Evolutionary conservation across 2,329 filamentous ascomycete species (phyloP), one percentile per base, ranked within the genome.

Genomic region (Xylaria sp.): DNA sequence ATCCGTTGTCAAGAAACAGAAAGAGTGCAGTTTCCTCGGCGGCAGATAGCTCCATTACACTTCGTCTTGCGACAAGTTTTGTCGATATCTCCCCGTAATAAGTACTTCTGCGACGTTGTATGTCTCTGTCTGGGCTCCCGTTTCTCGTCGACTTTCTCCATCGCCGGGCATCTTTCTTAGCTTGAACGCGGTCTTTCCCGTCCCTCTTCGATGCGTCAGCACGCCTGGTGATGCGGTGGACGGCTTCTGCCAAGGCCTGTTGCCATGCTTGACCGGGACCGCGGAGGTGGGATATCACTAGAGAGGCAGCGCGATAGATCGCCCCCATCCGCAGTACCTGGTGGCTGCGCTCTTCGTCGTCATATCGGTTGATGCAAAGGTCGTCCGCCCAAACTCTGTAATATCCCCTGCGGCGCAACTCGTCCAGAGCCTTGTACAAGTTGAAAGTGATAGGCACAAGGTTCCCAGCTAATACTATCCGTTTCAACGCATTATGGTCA

Each of bases 291-390:
- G 64, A 28, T 23, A 66, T 49, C 8, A 66, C 64, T 21, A 61
- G n/a, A 9, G 53, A 56, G 12, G 64, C 64, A 9, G 61, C 35
- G 21, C 61, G 53, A 19, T 66, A 66, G 25, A 66, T 66, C 7
- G 51, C 57, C 6, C 64, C 61, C 61, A 66, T 66, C 8, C 61
- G 53, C 5, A 66, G 35, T 5, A 66, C 59, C 25, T 61, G 57
- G n/a, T 38, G 57, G 47, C 57, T 50, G 5, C 57, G 53, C 46
- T 66, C 64, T 42, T 64, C 64, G 8, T 56, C 54, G 37, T 64
- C 64, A 42, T 59, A 47, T 14, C 59, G 64, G 23, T 66, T 66
- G 31, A 66, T 66, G 37, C 64, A 66, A 7, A 66, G 61, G n/a
- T 51, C 51, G 17, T 66, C 64, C 9, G 42, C 64, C 64, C 64